These are phyloP conservation scores for Fremontodendron californicum DNA, from an alignment of 345 rosid species.

Conservation along the genomic window DNA sequence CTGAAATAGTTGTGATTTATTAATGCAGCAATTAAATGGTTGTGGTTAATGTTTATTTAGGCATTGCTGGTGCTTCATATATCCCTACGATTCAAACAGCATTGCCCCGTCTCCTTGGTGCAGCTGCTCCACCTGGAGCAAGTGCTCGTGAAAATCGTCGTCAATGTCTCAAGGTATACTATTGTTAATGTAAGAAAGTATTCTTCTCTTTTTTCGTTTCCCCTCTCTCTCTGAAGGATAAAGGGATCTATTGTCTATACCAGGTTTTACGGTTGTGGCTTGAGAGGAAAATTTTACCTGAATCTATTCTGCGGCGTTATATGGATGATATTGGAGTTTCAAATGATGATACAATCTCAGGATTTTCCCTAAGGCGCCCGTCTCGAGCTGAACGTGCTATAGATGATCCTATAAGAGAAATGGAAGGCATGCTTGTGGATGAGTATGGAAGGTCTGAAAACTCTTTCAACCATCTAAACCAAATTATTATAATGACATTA, in stretches of 20 bases:
- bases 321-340: conserved; percentile 83
- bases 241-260: conserved; percentile 4
- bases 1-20: not conserved
- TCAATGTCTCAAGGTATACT: conserved; percentile 84
- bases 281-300: conserved; percentile 81
- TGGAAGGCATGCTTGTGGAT: conserved; percentile 98
- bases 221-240: not conserved
- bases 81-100: conserved; percentile 87
- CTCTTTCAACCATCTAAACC: not conserved
- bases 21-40: not conserved
- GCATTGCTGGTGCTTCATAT: conserved; percentile 81
- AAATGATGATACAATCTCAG: conserved; percentile 58
- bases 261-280: conserved; percentile 93
- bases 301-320: conserved; percentile 62
- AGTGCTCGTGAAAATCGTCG: conserved; percentile 94
- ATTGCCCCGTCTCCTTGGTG: conserved; percentile 87
- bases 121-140: conserved; percentile 86
- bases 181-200: not conserved
- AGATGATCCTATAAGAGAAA: conserved; percentile 92
- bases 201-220: conserved; percentile 13
- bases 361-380: conserved; percentile 69
- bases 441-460: conserved; percentile 92
- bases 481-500: not conserved
- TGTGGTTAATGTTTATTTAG: conserved; percentile 30
- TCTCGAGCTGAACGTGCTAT: conserved; percentile 90